Evolutionary conservation across 2,329 filamentous ascomycete genomes (phyloP).

Genomic region (Neospermospora avenae): DNA sequence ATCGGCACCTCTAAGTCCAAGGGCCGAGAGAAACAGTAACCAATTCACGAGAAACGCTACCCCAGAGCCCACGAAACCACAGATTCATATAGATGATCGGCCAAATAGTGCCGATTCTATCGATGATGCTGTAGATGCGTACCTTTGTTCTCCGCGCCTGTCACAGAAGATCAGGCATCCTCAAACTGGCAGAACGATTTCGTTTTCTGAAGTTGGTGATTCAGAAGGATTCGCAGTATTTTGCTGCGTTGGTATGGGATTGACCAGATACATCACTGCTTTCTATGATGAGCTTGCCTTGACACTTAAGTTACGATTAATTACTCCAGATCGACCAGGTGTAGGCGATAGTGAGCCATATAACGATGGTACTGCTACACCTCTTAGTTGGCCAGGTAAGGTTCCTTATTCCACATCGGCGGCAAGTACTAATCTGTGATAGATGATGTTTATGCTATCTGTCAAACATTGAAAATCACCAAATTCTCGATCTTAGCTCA

Average conservation of each 20-base stretch:
- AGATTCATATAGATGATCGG: conserved; percentile 58
- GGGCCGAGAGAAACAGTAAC: conserved; percentile 35
- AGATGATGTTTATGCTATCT: conserved; percentile 89
- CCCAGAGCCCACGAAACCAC: conserved; percentile 28
- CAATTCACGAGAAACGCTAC: conserved; percentile 30
- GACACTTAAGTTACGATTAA: conserved; percentile 82
- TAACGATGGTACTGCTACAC: conserved; percentile 76
- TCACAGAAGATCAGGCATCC: conserved; percentile 87
- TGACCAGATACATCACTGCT: conserved; percentile 92
- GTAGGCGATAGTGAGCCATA: conserved; percentile 90
- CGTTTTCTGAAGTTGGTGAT: conserved; percentile 95
- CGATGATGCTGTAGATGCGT: conserved; percentile 82
- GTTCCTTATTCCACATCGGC: conserved; percentile 9
- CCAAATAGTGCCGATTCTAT: conserved; percentile 81
- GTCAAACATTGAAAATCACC: conserved; percentile 84
- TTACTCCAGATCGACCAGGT: conserved; percentile 90
- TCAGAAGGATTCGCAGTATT: conserved; percentile 88
- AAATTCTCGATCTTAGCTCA: conserved; percentile 97
- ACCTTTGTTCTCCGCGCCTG: conserved; percentile 76
- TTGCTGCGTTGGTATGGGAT: conserved; percentile 95
- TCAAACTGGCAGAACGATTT: conserved; percentile 81
- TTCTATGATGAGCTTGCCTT: conserved; percentile 95
- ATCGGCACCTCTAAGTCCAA: conserved; percentile 45
- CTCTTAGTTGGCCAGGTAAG: conserved; percentile 90
- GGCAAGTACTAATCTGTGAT: conserved; percentile 27